Conservation (phyloP, 2,329 filamentous ascomycete genomes). For the Metarhizium album region DNA sequence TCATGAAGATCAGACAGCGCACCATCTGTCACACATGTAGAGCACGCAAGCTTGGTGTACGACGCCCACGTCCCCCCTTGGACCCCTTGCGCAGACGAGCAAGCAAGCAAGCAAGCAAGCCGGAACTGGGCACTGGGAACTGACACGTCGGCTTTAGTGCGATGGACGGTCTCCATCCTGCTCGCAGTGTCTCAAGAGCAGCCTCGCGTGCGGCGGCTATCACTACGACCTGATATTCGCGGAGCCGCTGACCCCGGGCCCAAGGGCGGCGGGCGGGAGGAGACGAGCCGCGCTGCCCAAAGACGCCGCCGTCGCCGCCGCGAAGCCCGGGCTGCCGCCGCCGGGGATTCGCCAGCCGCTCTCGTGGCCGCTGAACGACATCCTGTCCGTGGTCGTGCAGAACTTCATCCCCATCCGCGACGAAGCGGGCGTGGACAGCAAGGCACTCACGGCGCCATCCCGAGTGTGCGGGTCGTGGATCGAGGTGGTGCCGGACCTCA, state of each 20-base stretch:
- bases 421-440: background rate
- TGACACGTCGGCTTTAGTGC: slow-evolving; percentile 9
- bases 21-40: slow-evolving; percentile 16
- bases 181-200: slow-evolving; percentile 13
- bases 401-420: slow-evolving; percentile 11
- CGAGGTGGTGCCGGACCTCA: slow-evolving; percentile 23
- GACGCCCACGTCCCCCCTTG: too few relatives aligned
- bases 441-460: slow-evolving; percentile 13
- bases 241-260: background rate
- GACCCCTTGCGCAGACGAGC: too few relatives aligned
- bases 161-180: slow-evolving; percentile 16
- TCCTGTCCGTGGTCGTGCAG: slow-evolving; percentile 15
- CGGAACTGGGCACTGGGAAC: too few relatives aligned
- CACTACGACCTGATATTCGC: slow-evolving; percentile 16
- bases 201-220: slow-evolving; percentile 15
- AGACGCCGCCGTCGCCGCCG: background rate
- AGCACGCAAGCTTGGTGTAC: slow-evolving; percentile 15
- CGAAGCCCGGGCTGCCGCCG: too few relatives aligned
- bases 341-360: background rate
- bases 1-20: slow-evolving; percentile 15
- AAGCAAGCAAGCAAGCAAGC: too few relatives aligned
- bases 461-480: slow-evolving; percentile 30
- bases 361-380: slow-evolving; percentile 14
- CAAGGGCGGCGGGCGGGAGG: background rate
- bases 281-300: background rate